phyloP scores from a whole-genome alignment of 768 basidiomycete species.

The Pleurotus tuber-regium region DNA sequence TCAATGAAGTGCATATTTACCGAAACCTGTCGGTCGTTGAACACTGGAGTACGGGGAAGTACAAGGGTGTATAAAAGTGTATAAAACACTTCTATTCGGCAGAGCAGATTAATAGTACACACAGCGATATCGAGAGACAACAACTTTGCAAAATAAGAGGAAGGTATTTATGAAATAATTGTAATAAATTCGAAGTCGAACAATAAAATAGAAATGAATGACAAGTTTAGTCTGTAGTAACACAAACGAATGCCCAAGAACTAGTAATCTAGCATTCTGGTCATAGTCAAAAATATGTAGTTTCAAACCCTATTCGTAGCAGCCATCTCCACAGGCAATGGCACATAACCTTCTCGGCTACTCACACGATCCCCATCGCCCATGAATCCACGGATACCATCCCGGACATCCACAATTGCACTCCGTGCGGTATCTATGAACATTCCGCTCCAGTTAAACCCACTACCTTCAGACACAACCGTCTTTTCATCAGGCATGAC shows the following conservation, averaged over 20 bases:
- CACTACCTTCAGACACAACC: conserved; percentile 41
- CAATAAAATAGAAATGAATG: too few relatives aligned
- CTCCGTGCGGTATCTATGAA: conserved; percentile 45
- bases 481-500: conserved; percentile 65
- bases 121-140: too few relatives aligned
- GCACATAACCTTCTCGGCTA: conserved; percentile 57
- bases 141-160: too few relatives aligned
- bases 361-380: conserved; percentile 27
- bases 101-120: too few relatives aligned
- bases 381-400: conserved; percentile 37
- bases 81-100: too few relatives aligned
- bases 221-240: neutral
- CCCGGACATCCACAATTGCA: conserved; percentile 38
- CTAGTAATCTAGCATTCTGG: too few relatives aligned
- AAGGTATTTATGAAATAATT: too few relatives aligned
- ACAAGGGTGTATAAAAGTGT: too few relatives aligned
- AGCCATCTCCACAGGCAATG: conserved; percentile 69
- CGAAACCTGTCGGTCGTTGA: too few relatives aligned
- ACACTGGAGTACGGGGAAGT: too few relatives aligned
- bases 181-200: neutral
- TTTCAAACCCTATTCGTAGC: conserved; percentile 13
- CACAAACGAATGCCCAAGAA: neutral
- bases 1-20: too few relatives aligned
- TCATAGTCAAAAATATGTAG: too few relatives aligned
- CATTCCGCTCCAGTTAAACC: conserved; percentile 41